A percentile compares a stretch with the other conserved stretches of the same genome.
Conservation (phyloP, 352 stramenopile species). For the Phytophthora cajani region DNA sequence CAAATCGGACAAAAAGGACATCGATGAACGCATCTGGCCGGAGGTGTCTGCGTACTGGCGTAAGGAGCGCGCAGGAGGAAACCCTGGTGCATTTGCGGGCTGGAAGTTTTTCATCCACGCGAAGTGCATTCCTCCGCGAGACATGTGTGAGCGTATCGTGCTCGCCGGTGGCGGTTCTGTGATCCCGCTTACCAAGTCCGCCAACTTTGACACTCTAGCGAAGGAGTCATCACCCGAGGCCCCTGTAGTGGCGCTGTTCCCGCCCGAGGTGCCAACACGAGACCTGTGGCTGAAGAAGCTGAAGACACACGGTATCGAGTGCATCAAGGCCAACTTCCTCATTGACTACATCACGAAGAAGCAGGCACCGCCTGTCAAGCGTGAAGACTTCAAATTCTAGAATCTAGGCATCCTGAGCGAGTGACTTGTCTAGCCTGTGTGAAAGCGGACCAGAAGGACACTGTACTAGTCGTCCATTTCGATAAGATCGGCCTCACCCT, state of each 20-base stretch:
- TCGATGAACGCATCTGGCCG: slow-evolving; percentile 83
- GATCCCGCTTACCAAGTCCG: slow-evolving; percentile 62
- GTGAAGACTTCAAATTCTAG: slow-evolving; percentile 64
- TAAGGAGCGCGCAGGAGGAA: slow-evolving; percentile 47
- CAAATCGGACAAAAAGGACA: slow-evolving; percentile 59
- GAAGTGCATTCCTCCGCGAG: slow-evolving; percentile 72
- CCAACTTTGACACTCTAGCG: slow-evolving; percentile 49
- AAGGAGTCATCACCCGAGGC: slow-evolving; percentile 46
- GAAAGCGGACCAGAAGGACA: not conserved
- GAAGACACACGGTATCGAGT: slow-evolving; percentile 63
- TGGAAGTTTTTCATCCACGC: slow-evolving; percentile 82
- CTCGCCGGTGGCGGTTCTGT: slow-evolving; percentile 60
- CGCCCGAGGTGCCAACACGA: slow-evolving; percentile 56
- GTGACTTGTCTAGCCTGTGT: slow-evolving; percentile 1
- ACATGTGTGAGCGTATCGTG: slow-evolving; percentile 86
- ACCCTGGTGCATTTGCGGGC: slow-evolving; percentile 65
- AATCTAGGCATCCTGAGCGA: slow-evolving; percentile 4
- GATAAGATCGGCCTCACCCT: slow-evolving; percentile 50
- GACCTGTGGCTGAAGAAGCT: slow-evolving; percentile 83
- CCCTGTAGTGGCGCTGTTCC: slow-evolving; percentile 68
- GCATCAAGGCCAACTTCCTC: slow-evolving; percentile 80
- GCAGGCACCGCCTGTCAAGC: slow-evolving; percentile 57
- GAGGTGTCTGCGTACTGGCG: slow-evolving; percentile 70
- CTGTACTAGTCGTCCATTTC: slow-evolving; percentile 37
- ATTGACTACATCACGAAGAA: slow-evolving; percentile 90